Base-by-base conservation (phyloP, 164 flowering plant species). In the Akebia trifoliata region DNA sequence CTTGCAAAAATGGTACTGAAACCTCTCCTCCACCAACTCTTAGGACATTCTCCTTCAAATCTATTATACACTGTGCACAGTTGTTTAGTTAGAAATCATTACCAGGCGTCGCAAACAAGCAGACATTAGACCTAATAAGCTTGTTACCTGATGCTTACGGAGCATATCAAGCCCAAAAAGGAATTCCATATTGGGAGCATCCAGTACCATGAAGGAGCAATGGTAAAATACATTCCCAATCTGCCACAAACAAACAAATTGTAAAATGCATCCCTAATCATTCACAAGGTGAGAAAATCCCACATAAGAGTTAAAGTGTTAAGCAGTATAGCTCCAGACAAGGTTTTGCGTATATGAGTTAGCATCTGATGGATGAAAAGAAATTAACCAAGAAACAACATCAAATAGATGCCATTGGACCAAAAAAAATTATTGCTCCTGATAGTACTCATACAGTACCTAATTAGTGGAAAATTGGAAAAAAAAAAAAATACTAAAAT, bases 11-110 rank as follows among this genome's bases (percentile, higher is more conserved):
- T 14, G 99, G 96, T 25, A 87, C 89, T 17, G 95, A 75, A 65
- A 87, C 99, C 76, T 93, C 99, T 67, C 97, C 99, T 36, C 97
- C 99, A 40, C 97, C 97, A 63, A 93, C 89, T 81, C 92, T 87
- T 52, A 93, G 53, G 38, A 90, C 90, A 78, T 86, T 90, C 8
- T 93, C 97, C 72, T 93, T 90, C 57, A 93, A 74, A 77, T 93
- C 97, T 62, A 93, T 90, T 18, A 75, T 79, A 72, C 99, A 93
- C 99, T 93, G 82, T 69, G 76, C 11, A 63, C 22, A 61, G n/a
- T 29, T 32, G 52, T 46, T 10, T 5, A 14, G 50, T 63, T 39
- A 61, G 56, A 57, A 62, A 62, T 0, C 21, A 24, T 2, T 22
- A 15, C 34, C 21, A 49, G 2, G 34, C 32, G n/a, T 40, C 4